phyloP scores from a whole-genome alignment of 768 basidiomycete genomes.

The Boletus rufocinnamomeus region DNA sequence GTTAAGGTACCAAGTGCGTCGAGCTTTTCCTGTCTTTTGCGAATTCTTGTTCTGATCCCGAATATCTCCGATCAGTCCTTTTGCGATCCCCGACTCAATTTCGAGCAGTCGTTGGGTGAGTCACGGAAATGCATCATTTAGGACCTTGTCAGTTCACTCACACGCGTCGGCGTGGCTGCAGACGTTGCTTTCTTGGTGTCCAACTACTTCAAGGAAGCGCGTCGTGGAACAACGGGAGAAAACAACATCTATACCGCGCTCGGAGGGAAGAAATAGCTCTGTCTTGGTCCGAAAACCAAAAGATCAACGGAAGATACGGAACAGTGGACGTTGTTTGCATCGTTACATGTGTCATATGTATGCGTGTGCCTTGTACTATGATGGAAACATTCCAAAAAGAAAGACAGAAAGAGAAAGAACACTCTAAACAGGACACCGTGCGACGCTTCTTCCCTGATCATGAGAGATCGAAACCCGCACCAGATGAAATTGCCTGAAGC shows the following conservation, averaged over 20 bases:
- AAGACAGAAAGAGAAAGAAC: not conserved
- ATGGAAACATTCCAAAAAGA: conserved; percentile 1
- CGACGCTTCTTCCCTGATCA: conserved; percentile 33
- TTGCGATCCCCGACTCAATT: conserved; percentile 93
- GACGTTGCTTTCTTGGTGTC: conserved; percentile 88
- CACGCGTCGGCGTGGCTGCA: conserved; percentile 20
- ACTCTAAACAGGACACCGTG: not conserved
- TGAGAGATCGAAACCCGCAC: conserved; percentile 93
- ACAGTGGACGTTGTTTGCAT: not conserved
- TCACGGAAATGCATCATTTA: conserved; percentile 1
- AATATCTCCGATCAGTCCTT: conserved; percentile 58
- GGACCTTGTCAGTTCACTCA: not conserved
- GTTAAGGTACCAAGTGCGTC: conserved; percentile 80
- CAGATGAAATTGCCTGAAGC: conserved; percentile 81
- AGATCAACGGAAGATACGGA: conserved; percentile 22
- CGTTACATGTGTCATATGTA: conserved; percentile 10
- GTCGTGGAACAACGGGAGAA: conserved; percentile 39
- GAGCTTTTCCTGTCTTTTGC: not conserved
- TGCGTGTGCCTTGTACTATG: not conserved
- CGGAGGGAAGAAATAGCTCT: conserved; percentile 24
- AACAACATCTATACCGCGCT: conserved; percentile 33
- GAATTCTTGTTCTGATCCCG: not conserved
- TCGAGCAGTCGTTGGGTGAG: conserved; percentile 91
- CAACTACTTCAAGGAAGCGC: conserved; percentile 73
- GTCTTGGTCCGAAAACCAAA: not conserved